A percentile compares a stretch with the other conserved stretches of the same genome.
Conservation (phyloP, 495 filamentous ascomycete genomes). For the Immersiella caudata region DNA sequence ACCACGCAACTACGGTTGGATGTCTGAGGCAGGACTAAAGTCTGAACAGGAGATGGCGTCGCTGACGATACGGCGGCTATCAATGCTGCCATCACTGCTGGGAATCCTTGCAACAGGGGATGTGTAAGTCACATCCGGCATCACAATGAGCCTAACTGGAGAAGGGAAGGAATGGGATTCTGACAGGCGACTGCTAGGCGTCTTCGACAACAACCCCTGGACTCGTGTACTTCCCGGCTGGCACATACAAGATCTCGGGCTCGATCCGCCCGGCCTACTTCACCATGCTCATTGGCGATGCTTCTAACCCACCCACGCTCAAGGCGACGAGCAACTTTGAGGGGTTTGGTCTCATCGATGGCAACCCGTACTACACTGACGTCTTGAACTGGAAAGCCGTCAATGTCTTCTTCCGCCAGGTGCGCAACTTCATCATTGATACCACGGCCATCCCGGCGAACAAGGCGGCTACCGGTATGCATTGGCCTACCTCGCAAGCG, state of each 20-base stretch:
- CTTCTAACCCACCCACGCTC: conserved; percentile 47
- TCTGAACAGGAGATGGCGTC: conserved; percentile 42
- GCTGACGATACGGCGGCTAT: conserved; percentile 87
- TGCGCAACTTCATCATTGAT: conserved; percentile 78
- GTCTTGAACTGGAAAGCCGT: conserved; percentile 58
- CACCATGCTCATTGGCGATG: conserved; percentile 61
- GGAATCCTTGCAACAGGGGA: conserved; percentile 77
- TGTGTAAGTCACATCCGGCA: conserved; percentile 44
- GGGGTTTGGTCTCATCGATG: conserved; percentile 69
- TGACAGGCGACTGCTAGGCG: conserved; percentile 30
- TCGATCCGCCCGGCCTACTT: conserved; percentile 68
- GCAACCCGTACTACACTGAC: conserved; percentile 64
- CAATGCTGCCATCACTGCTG: conserved; percentile 75
- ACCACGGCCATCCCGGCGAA: conserved; percentile 62
- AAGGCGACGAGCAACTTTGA: conserved; percentile 66
- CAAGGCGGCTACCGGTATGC: conserved; percentile 62
- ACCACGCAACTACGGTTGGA: too few relatives aligned
- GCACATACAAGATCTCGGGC: conserved; percentile 70
- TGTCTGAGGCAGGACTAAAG: not conserved
- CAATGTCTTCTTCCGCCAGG: conserved; percentile 77
- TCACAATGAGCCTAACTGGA: not conserved
- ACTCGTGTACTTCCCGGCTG: conserved; percentile 77
- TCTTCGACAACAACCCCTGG: conserved; percentile 77
- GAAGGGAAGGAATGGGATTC: not conserved
- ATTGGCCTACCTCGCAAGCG: conserved; percentile 79